phyloP scores from a whole-genome alignment of 176 grass and related monocot genomes.

The Rhynchospora pubera region DNA sequence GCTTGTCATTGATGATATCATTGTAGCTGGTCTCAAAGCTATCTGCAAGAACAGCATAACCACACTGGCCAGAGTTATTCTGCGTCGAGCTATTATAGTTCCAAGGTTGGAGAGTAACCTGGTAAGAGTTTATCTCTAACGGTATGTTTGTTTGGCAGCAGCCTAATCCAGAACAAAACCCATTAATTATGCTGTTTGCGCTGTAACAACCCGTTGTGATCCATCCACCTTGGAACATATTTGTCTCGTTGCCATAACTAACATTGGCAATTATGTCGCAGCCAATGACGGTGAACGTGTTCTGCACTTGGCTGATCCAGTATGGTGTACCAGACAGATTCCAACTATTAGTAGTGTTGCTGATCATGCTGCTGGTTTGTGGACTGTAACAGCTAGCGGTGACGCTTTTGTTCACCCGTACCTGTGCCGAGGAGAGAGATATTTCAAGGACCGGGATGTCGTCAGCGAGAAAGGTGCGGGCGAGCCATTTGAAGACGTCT shows the following conservation, averaged over 20 bases:
- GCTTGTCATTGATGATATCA: slow-evolving; percentile 13
- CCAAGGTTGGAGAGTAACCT: neutral
- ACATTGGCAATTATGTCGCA: slow-evolving; percentile 4
- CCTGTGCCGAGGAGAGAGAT: neutral
- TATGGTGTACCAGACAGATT: neutral
- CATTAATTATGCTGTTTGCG: neutral
- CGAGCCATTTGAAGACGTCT: neutral
- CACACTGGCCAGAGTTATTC: neutral
- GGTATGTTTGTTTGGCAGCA: slow-evolving; percentile 21
- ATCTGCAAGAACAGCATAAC: neutral
- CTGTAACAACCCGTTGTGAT: neutral
- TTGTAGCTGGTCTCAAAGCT: neutral
- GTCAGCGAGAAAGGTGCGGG: too few relatives aligned
- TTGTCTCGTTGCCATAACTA: neutral
- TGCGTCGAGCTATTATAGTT: neutral
- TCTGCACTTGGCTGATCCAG: neutral
- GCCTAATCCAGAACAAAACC: slow-evolving; percentile 23
- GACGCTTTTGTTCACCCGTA: neutral
- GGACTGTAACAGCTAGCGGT: slow-evolving; percentile 7
- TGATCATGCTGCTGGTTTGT: accelerated
- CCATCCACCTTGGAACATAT: neutral
- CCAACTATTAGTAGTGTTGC: accelerated
- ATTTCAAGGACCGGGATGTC: neutral
- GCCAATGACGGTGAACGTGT: slow-evolving; percentile 6
- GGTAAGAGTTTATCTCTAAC: neutral